Evolutionary conservation across 768 basidiomycete genomes (phyloP), one percentile per base, ranked within the genome.

Genomic region (Inosperma sp.): DNA sequence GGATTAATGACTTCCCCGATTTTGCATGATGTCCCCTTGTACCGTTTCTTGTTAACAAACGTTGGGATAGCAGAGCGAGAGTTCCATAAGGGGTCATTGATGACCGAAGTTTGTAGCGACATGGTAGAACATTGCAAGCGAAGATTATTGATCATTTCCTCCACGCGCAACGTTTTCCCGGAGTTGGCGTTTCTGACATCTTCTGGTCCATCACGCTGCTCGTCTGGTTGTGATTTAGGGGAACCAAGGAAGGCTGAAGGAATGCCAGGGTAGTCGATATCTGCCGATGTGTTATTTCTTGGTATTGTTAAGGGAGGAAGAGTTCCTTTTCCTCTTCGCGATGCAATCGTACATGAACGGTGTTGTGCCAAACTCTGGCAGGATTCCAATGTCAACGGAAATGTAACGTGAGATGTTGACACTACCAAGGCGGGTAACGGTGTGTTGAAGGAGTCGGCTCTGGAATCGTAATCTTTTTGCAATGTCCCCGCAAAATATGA

Each of bases 91-190:
- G 52, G 9, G 40, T 62, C 61, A 12, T 36, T 25, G 22, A 56
- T 37, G 23, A 49, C 58, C 7, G 54, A 54, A 25, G 55, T 33
- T 10, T 52, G 42, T 54, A 61, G 58, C 5, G 58, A 44, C 41
- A 55, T 49, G 29, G 17, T 35, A 40, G 59, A 53, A 52, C 74
- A 75, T 54, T 73, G 68, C 9, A 66, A 62, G 37, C 73, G 68
- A 42, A 78, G 67, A 50, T 65, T 73, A n/a, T 59, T 63, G 14
- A 78, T 68, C 76, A 78, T 78, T 23, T 74, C 71, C 53, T 72
- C 65, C 12, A 76, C 61, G 53, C 65, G 60, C 52, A 75, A n/a
- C n/a, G n/a, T n/a, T n/a, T n/a, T n/a, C n/a, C n/a, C n/a, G n/a
- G 58, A 14, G 63, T 59, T 45, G 62, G 60, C 14, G 59, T 60